Evolutionary conservation across 2,329 filamentous ascomycete genomes (phyloP).

Genomic region (Exophiala xenobiotica): DNA sequence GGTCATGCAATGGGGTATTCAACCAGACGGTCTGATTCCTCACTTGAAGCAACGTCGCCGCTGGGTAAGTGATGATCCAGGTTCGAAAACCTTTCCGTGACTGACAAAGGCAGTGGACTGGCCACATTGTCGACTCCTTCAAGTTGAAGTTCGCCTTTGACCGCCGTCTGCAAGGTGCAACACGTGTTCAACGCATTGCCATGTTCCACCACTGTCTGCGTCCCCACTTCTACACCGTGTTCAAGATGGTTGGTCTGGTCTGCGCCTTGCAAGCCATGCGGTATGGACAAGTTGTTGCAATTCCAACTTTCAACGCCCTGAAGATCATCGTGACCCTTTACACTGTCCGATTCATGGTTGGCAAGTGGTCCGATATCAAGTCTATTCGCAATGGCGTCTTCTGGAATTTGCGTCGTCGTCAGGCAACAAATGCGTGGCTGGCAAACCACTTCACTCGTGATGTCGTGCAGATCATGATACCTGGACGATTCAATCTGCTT

Average conservation of each 20-base stretch:
- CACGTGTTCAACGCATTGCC: constrained; percentile 17
- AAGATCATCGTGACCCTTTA: constrained; percentile 10
- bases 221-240: constrained; percentile 24
- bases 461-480: constrained; percentile 16
- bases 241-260: constrained; percentile 11
- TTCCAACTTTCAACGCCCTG: constrained; percentile 4
- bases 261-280: constrained; percentile 11
- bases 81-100: constrained; percentile 36
- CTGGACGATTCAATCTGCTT: constrained; percentile 7
- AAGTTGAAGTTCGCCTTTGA: constrained; percentile 16
- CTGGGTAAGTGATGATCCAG: constrained; percentile 45
- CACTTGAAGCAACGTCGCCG: constrained; percentile 41
- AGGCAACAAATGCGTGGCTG: constrained; percentile 23
- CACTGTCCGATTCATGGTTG: constrained; percentile 1
- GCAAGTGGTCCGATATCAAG: background rate
- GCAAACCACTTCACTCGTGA: constrained; percentile 25
- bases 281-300: constrained; percentile 16
- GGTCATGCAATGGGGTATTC: constrained; percentile 31
- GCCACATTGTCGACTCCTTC: constrained; percentile 20
- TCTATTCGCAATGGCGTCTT: background rate
- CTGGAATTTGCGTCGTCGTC: constrained; percentile 15
- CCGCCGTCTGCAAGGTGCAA: constrained; percentile 9
- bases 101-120: constrained; percentile 23
- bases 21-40: constrained; percentile 37
- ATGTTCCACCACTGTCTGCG: constrained; percentile 24